Base-by-base conservation (phyloP, 805 yeast species). In the Ogataea philodendri region DNA sequence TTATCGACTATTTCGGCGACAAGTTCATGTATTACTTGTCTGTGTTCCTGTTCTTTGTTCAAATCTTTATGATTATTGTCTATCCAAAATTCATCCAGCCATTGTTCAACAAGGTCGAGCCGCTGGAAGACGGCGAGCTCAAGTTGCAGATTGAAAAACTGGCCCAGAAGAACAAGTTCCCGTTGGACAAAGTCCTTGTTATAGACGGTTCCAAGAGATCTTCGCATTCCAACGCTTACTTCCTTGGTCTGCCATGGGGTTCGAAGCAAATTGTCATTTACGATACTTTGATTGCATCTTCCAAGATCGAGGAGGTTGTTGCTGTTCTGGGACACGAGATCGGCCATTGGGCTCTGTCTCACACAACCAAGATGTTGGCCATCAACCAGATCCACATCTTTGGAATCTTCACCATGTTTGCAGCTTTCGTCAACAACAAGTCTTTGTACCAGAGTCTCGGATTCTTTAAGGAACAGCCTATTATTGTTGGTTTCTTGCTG, bases 291-390 rank as follows among this genome's bases (percentile, higher is more conserved):
- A 81, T 93, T 46, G 78, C 84, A 43, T 82, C 85, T 41, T 80
- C 88, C 21, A 65, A 88, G 19, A 73, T 76, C 18, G 74, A 72
- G 26, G 95, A 93, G 62, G 85, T 88, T 25, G 86, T 88, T 34
- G 97, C 97, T 34, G 96, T 93, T 1, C 70, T 90, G 46, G 97
- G 95, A n/a, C 99, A 93, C 57, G 99, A 93, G 67, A 82, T 93
- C 49, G 99, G 99, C 33, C 99, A 93, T 61, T 93, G 99, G 99
- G 81, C 82, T 52, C 72, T 84, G 59, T 79, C 83, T 40, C 99
- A 93, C 61, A 82, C 89, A 43, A 68, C 89, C n/a, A 80, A 79
- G 57, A 74, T 82, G 71, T 63, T 93, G 53, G 53, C 73, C 5
- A 72, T 81, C 44, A 68, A 77, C 30, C 89, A 86, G 61, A 58